Base-by-base conservation (phyloP, 2,329 filamentous ascomycete species). In the Cercospora nicotianae region DNA sequence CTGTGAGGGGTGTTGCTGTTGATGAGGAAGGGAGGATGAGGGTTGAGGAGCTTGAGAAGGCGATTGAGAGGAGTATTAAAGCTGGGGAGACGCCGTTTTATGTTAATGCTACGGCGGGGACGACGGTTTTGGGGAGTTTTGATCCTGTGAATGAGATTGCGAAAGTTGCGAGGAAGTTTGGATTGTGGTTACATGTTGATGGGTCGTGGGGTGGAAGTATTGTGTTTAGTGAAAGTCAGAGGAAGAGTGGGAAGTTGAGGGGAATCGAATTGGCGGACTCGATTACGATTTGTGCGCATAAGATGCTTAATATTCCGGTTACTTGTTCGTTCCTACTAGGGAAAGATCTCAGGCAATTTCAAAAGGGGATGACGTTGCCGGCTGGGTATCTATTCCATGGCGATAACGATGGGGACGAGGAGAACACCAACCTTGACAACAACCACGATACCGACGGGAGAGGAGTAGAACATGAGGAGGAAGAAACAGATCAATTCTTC, bases 91-190 rank as follows among this genome's bases (percentile, higher is more conserved):
- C 91, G 0, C 94, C 95, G 0, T 91, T 99, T 69, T 97, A 96
- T 80, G 92, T 98, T 77, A 98, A 97, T 77, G 91, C 94, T 5
- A 98, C 95, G 0, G 94, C 95, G 0, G 95, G 95, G 18, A 97
- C 94, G 1, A 99, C 95, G 0, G 94, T 98, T 2, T 83, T 94
- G 70, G 95, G 95, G 16, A 93, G 91, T 0, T 99, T 90, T 77
- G 94, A 97, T 75, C 91, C 92, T 0, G 90, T 97, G 73, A 79
- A 84, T 12, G 86, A 85, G 2, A 89, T 97, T 70, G 85, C 89
- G 0, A 82, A 82, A 30, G 84, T 97, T 18, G 95, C 92, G 81
- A 85, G 87, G 71, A 84, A 85, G 67, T 85, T 93, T 76, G 86
- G 87, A 64, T 81, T 98, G 57, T 99, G 95, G 95, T 83, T 98